These are phyloP conservation scores for Pilasporangium apinafurcum DNA, from an alignment of 352 stramenopile species.

Conservation along the genomic window DNA sequence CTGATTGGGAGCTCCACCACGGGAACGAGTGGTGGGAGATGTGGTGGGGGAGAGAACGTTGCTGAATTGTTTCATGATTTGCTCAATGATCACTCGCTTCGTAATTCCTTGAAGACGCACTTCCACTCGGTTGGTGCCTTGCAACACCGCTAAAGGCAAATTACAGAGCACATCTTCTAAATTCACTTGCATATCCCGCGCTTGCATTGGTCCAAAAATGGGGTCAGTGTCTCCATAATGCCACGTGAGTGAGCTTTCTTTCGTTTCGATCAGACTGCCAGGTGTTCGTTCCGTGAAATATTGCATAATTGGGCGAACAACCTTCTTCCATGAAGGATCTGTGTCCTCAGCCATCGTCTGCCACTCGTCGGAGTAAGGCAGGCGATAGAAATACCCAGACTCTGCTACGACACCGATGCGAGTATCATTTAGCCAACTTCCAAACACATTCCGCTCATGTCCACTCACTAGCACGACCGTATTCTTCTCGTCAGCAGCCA, in stretches of 20 bases:
- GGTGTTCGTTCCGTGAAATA: slow-evolving; percentile 71
- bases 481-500: slow-evolving; percentile 46
- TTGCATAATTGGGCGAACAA: slow-evolving; percentile 69
- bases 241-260: slow-evolving; percentile 59
- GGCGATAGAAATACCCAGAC: slow-evolving; percentile 51
- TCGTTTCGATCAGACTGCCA: slow-evolving; percentile 57
- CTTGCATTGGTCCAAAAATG: slow-evolving; percentile 77
- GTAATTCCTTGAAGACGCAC: slow-evolving; percentile 60
- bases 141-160: slow-evolving; percentile 71
- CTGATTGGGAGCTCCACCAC: background rate
- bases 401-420: slow-evolving; percentile 55
- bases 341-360: slow-evolving; percentile 52
- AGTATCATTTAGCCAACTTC: slow-evolving; percentile 58
- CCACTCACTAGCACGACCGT: slow-evolving; percentile 52
- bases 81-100: slow-evolving; percentile 57
- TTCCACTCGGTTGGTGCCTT: slow-evolving; percentile 74
- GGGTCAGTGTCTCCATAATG: slow-evolving; percentile 69
- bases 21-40: background rate
- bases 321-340: slow-evolving; percentile 64
- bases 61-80: slow-evolving; percentile 42
- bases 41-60: slow-evolving; percentile 8
- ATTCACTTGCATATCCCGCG: slow-evolving; percentile 84
- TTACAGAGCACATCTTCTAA: slow-evolving; percentile 83
- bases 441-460: slow-evolving; percentile 66
- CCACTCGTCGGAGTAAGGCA: slow-evolving; percentile 45